Percentiles rank a stretch among this genome's conserved stretches.
Conservation (phyloP, 176 grass and related monocot species). For the Oryza australiensis region DNA sequence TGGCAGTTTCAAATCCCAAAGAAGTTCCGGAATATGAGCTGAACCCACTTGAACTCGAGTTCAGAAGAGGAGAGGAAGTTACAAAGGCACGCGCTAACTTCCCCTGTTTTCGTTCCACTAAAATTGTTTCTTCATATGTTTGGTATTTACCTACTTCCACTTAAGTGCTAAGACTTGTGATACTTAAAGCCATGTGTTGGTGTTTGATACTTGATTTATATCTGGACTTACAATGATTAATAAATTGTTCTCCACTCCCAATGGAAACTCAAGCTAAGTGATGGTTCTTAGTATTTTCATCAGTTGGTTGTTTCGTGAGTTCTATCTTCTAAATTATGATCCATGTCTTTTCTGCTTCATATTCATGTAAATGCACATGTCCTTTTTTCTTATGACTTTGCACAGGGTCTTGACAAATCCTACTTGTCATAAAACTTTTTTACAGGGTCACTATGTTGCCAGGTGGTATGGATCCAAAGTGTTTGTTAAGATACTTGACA, state of each 20-base stretch:
- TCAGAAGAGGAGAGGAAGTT: constrained; percentile 67
- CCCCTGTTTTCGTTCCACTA: neutral
- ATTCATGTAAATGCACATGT: neutral
- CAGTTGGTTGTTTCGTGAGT: neutral
- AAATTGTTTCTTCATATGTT: neutral
- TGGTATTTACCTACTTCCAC: neutral
- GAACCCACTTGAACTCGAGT: constrained; percentile 83
- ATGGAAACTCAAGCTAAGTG: neutral
- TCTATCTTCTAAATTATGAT: neutral
- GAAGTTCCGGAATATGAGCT: constrained; percentile 95
- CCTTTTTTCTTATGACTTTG: neutral
- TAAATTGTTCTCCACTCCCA: neutral
- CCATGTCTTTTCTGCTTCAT: neutral
- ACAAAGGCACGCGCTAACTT: constrained; percentile 54
- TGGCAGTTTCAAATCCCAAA: constrained; percentile 83
- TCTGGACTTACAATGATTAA: neutral
- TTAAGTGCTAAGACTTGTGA: neutral
- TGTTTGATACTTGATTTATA: neutral
- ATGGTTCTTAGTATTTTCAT: neutral
- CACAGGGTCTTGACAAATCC: constrained; percentile 20
- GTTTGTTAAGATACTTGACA: constrained; percentile 85
- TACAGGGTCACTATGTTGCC: constrained; percentile 71
- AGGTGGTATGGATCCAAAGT: constrained; percentile 99
- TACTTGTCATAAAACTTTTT: constrained; percentile 35
- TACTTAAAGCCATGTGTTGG: neutral